Evolutionary conservation across 148 eudicot species (phyloP).

Genomic region (Persicaria tinctoria): DNA sequence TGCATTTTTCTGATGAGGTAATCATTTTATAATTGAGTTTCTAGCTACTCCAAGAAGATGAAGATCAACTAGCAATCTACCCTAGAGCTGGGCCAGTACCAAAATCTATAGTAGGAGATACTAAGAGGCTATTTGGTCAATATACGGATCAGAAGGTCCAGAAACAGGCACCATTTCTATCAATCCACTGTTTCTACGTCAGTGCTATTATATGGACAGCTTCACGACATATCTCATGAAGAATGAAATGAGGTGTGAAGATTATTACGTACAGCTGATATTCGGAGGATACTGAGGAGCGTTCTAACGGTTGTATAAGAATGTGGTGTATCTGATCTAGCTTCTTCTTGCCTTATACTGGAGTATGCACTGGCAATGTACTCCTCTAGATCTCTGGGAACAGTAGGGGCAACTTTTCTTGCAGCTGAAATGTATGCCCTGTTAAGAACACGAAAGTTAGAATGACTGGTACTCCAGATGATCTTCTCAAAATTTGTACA

Average conservation of each 20-base stretch:
- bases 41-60: too few species aligned
- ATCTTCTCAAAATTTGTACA: background rate
- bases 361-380: conserved; percentile 93
- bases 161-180: too few species aligned
- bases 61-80: too few species aligned
- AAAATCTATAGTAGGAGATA: too few species aligned
- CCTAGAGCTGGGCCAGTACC: too few species aligned
- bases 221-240: background rate
- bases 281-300: conserved; percentile 91
- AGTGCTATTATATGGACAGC: background rate
- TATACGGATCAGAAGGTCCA: too few species aligned
- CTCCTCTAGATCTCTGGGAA: conserved; percentile 87
- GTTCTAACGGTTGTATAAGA: conserved; percentile 95
- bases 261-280: conserved; percentile 76
- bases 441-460: conserved; percentile 14
- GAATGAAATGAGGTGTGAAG: background rate
- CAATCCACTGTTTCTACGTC: background rate
- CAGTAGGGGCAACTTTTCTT: conserved; percentile 67
- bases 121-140: too few species aligned
- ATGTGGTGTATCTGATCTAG: conserved; percentile 79
- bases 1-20: too few species aligned
- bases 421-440: conserved; percentile 98
- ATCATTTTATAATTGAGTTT: too few species aligned
- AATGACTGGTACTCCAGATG: background rate
- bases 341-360: conserved; percentile 91